These are phyloP conservation scores for Paecilomyces formosus DNA, from an alignment of 2,329 filamentous ascomycete genomes.

Conservation along the genomic window DNA sequence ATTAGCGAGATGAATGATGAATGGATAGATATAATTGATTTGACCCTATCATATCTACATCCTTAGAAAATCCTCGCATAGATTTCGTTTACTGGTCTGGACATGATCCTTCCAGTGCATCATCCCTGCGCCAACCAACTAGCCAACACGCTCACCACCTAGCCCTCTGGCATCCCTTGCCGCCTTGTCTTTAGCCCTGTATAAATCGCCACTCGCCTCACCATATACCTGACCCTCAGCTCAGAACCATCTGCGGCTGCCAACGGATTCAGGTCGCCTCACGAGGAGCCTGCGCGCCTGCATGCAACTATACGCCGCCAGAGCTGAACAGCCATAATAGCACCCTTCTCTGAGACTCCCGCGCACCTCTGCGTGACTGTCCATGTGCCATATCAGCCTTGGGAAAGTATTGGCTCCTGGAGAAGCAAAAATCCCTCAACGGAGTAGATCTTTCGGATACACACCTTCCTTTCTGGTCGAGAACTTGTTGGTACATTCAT, in stretches of 20 bases:
- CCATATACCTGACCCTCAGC: neutral
- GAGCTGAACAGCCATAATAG: neutral
- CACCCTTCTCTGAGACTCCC: neutral
- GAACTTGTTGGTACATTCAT: no score
- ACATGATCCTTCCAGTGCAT: neutral
- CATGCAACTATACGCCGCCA: neutral
- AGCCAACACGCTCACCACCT: neutral
- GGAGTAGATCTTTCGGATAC: neutral
- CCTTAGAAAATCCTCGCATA: neutral
- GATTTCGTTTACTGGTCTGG: neutral
- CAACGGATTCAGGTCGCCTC: neutral
- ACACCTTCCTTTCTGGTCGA: neutral
- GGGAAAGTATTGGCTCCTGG: neutral
- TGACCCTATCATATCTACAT: neutral
- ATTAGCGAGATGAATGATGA: conserved; percentile 28
- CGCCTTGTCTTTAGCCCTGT: neutral
- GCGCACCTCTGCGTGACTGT: neutral
- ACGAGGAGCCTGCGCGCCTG: neutral
- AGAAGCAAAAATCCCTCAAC: neutral
- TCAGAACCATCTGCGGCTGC: neutral
- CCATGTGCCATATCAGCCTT: neutral
- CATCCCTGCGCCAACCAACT: neutral
- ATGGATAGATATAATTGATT: conserved; percentile 10
- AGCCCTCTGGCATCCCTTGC: neutral
- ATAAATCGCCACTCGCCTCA: neutral